Evolutionary conservation across 768 basidiomycete genomes (phyloP).

Genomic region (Suillus decipiens): DNA sequence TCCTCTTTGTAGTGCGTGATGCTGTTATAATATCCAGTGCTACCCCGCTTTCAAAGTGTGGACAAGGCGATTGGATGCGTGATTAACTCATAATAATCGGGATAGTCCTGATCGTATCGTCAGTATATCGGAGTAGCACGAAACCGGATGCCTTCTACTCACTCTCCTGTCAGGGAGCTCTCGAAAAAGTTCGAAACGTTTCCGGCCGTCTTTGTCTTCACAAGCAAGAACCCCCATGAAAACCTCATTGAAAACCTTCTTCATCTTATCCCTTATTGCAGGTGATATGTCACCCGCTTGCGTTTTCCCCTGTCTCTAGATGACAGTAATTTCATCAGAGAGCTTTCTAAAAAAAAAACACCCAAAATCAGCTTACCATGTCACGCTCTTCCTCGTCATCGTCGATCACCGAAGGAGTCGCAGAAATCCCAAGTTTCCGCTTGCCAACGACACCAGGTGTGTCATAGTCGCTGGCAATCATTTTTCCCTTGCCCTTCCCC

Average conservation of each 20-base stretch:
- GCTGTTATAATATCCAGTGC: conserved; percentile 68
- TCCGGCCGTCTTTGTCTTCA: conserved; percentile 72
- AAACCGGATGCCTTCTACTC: conserved; percentile 21
- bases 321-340: conserved; percentile 11
- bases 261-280: conserved; percentile 72
- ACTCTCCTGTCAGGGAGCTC: conserved; percentile 83
- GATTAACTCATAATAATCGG: conserved; percentile 92
- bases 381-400: no score
- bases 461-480: conserved; percentile 47
- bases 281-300: conserved; percentile 60
- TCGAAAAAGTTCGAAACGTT: conserved; percentile 84
- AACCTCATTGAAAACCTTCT: conserved; percentile 78
- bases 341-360: not conserved
- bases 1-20: conserved; percentile 74
- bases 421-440: no score
- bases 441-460: conserved; percentile 54
- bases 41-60: conserved; percentile 77
- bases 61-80: conserved; percentile 85
- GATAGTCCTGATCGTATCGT: conserved; percentile 64
- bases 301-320: conserved; percentile 95
- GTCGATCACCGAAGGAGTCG: conserved; percentile 70
- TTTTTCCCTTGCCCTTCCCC: conserved; percentile 65
- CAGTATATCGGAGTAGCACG: conserved; percentile 15
- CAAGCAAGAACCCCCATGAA: conserved; percentile 72
- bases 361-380: conserved; percentile 43